These are phyloP conservation scores for Elsinoe perseae DNA, from an alignment of 2,329 filamentous ascomycete species.

Conservation along the genomic window DNA sequence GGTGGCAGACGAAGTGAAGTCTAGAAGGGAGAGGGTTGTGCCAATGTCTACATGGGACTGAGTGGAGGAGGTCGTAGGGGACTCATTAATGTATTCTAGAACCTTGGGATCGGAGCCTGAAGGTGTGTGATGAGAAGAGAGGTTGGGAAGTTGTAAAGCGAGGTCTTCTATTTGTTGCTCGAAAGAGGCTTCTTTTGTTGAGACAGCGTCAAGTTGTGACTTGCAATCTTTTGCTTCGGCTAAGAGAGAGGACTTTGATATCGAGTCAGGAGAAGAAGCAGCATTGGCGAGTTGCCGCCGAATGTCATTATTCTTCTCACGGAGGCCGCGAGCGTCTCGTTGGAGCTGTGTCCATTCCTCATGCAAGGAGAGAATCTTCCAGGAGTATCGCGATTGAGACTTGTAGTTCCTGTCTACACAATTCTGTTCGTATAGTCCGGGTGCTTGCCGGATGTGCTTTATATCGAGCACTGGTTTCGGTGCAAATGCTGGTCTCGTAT, in stretches of 20 bases:
- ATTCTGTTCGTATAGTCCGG: constrained; percentile 71
- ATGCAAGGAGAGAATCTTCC: constrained; percentile 45
- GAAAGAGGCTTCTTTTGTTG: constrained; percentile 54
- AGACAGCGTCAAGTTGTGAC: constrained; percentile 51
- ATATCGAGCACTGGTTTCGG: constrained; percentile 75
- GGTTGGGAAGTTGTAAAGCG: constrained; percentile 74
- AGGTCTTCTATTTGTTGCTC: constrained; percentile 62
- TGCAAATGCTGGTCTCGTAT: constrained; percentile 58
- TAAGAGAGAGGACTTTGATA: constrained; percentile 47
- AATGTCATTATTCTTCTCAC: constrained; percentile 60
- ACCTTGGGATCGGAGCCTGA: constrained; percentile 57
- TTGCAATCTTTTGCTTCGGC: constrained; percentile 60
- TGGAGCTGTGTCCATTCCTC: constrained; percentile 46
- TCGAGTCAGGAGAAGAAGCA: constrained; percentile 20
- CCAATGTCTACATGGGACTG: constrained; percentile 83
- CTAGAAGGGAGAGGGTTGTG: constrained; percentile 74
- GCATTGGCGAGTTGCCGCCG: constrained; percentile 24
- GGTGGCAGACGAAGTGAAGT: constrained; percentile 74
- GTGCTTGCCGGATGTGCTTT: constrained; percentile 82
- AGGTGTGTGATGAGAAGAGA: constrained; percentile 71
- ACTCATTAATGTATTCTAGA: constrained; percentile 71
- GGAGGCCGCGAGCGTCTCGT: constrained; percentile 50
- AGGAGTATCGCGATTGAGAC: constrained; percentile 44
- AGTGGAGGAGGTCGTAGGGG: constrained; percentile 40
- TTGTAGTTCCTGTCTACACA: constrained; percentile 79